Percentiles rank a stretch among this genome's conserved stretches.
Conservation (phyloP, 2,329 filamentous ascomycete species). For the Pseudogymnoascus sp. region DNA sequence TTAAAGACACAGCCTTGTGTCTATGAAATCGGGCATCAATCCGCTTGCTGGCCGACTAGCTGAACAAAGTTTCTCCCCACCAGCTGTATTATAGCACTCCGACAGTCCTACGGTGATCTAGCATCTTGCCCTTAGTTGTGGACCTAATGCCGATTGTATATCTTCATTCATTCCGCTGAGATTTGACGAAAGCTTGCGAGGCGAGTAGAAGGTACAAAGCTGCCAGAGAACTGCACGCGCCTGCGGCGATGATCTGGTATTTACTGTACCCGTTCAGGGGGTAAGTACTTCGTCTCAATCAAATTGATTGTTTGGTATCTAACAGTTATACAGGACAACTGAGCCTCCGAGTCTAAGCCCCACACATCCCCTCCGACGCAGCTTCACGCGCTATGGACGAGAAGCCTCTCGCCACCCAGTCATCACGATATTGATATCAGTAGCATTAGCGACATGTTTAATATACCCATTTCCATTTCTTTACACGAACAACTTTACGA, state of each 20-base stretch:
- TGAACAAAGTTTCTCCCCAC: background rate
- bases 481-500: conserved; percentile 62
- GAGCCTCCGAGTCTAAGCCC: conserved; percentile 59
- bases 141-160: background rate
- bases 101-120: background rate
- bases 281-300: conserved; percentile 39
- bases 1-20: background rate
- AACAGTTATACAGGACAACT: conserved; percentile 49
- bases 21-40: background rate
- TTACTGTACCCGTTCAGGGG: conserved; percentile 69
- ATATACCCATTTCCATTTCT: conserved; percentile 71
- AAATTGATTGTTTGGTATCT: conserved; percentile 15
- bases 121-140: background rate
- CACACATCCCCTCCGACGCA: conserved; percentile 55
- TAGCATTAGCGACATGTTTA: conserved; percentile 59
- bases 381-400: conserved; percentile 61
- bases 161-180: background rate
- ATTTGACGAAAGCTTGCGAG: background rate
- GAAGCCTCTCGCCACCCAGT: conserved; percentile 66
- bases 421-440: conserved; percentile 64
- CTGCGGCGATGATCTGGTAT: conserved; percentile 59
- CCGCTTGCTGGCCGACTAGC: background rate
- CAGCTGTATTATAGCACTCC: background rate
- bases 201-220: background rate
- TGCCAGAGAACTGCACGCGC: background rate